A percentile compares a stretch with the other conserved stretches of the same genome.
These are phyloP conservation scores for Mycosphaerelloides madeirae DNA, from an alignment of 2,329 filamentous ascomycete species.

Conservation along the genomic window DNA sequence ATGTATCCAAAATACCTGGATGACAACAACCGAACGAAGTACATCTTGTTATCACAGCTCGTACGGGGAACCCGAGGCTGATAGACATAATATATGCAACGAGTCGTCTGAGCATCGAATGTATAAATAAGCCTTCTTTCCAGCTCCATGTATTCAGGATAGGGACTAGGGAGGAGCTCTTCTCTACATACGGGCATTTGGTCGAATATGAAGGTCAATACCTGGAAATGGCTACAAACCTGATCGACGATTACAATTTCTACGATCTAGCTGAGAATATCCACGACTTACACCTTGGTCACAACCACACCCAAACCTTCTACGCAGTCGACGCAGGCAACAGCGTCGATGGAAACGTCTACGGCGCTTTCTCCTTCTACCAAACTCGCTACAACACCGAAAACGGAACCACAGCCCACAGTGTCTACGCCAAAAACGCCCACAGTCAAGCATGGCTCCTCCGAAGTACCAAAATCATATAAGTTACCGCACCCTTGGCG, in stretches of 20 bases:
- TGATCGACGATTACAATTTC: conserved; percentile 28
- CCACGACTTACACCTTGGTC: conserved; percentile 25
- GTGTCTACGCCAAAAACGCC: conserved; percentile 32
- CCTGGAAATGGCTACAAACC: conserved; percentile 26
- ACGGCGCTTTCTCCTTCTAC: conserved; percentile 32
- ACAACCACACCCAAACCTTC: conserved; percentile 29
- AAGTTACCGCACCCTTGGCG: conserved; percentile 30
- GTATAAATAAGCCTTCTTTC: conserved; percentile 28
- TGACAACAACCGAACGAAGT: conserved; percentile 17
- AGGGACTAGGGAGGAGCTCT: conserved; percentile 22
- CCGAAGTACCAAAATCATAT: conserved; percentile 22
- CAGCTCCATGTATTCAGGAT: conserved; percentile 29
- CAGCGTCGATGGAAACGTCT: conserved; percentile 24
- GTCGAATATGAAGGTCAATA: conserved; percentile 31
- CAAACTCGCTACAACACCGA: conserved; percentile 27
- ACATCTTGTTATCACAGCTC: conserved; percentile 14
- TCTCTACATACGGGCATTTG: conserved; percentile 27
- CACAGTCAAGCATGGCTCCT: conserved; percentile 33
- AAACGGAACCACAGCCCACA: conserved; percentile 21
- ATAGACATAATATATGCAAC: conserved; percentile 12
- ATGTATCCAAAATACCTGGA: conserved; percentile 23
- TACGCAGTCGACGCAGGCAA: conserved; percentile 26
- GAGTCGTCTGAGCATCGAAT: conserved; percentile 25
- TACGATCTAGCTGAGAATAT: conserved; percentile 23
- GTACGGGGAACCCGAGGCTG: conserved; percentile 12